Base-by-base conservation (phyloP, 2,329 filamentous ascomycete species). In the Chaetomium globosum region DNA sequence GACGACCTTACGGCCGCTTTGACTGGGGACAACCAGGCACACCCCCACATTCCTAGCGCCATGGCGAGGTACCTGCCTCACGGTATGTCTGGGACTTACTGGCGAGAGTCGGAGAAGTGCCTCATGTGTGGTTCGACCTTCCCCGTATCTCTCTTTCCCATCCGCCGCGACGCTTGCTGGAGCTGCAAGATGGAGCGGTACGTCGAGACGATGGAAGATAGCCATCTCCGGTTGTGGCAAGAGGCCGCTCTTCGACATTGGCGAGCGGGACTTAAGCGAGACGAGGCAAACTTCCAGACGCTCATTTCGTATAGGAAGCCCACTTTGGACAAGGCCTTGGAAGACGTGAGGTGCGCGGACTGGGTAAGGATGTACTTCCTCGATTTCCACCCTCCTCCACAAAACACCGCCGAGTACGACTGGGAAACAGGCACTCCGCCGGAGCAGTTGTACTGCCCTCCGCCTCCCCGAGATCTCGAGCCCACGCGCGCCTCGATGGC, bases 1-100 rank as follows among this genome's bases (percentile, higher is more conserved):
- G 65, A 69, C 48, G 67, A 72, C 23, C 12, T 72, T 13, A 68
- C 55, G 21, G 68, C 69, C 1, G 70, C 70, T 0, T 3, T 69
- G 21, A 54, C 51, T 3, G 70, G 70, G 0, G 69, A 72, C 55
- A 61, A 65, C 33, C 58, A 61, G 12, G 23, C 31, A 2, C 63
- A 60, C 1, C 30, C 48, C 28, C 26, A 23, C 1, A 4, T 56
- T 10, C 66, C 66, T 2, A 6, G 4, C 3, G 13, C n/a, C 0
- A 56, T 65, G 61, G 7, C 21, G 8, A n/a, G 16, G 4, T 13
- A 28, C n/a, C 13, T 49, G 8, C 12, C 23, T 1, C 0, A 6
- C 2, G 19, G 16, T 21, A 36, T 9, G 13, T n/a, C 4, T 21
- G 3, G 28, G 4, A 3, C 9, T 10, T 53, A 46, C 33, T 71